Base-by-base conservation (phyloP, 768 basidiomycete genomes). In the Mycena albidolilacea region DNA sequence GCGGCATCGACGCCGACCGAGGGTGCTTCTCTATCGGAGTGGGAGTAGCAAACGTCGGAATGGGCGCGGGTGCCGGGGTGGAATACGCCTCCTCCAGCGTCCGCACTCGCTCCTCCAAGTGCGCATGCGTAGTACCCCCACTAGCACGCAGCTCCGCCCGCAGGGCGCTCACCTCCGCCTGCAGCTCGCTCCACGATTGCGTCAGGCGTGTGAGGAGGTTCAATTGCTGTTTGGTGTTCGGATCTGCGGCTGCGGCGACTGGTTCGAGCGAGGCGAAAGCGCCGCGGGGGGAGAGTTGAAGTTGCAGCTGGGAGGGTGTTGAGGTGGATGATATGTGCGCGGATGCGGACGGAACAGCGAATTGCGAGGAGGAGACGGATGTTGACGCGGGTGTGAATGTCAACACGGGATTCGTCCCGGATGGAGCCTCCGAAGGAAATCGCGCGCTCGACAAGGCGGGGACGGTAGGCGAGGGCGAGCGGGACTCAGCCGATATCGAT, bases 161-260 rank as follows among this genome's bases (percentile, higher is more conserved):
- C 30, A 70, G 23, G 17, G 12, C 19, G n/a, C 41, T 38, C 15
- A 70, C 61, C 35, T 70, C 69, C 37, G 52, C 35, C 30, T 52
- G 69, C 41, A 70, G 69, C 12, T 54, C 23, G n/a, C 52, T 23
- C 41, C 54, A n/a, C 23, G 54, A 30, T 9, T 59, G 44, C 17
- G 30, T 10, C 39, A 43, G 30, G 50, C 52, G 61, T 23, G 14
- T 21, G 30, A 68, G 14, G 14, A 60, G 6, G 37, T 23, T 30
- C 30, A 30, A 30, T 30, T 30, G 30, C 30, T 30, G 30, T 30
- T 30, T 30, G 30, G 3, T 30, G 30, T 30, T 37, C 7, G 39
- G 19, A 11, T 64, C 61, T 39, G 58, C 59, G n/a, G 39, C 61
- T 39, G 58, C 59, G n/a, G 39, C 37, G 19, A 54, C 30, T 30